phyloP scores from a whole-genome alignment of 176 grass and related monocot species.

The Leersia perrieri region DNA sequence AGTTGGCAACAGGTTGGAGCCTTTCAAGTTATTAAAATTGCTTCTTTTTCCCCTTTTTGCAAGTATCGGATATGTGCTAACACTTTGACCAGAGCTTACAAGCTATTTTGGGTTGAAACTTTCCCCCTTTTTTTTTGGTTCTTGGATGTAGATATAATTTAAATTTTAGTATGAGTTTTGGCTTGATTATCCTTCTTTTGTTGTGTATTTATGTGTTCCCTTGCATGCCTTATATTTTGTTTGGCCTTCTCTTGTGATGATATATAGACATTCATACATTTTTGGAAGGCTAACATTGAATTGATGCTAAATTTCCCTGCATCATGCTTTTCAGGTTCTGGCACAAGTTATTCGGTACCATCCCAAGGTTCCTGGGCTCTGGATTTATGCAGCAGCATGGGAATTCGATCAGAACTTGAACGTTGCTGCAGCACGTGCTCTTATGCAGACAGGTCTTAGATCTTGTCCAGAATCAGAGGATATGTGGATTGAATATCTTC shows the following conservation, averaged over 20 bases:
- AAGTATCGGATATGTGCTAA: neutral
- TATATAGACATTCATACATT: neutral
- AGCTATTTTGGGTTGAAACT: neutral
- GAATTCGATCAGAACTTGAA: conserved; percentile 99
- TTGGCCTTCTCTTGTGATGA: neutral
- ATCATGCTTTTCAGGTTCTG: conserved; percentile 45
- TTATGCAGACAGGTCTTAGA: conserved; percentile 93
- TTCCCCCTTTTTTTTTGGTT: neutral
- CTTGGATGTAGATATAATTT: neutral
- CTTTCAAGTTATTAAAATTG: neutral
- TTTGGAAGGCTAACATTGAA: neutral
- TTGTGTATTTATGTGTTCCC: neutral
- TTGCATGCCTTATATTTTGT: neutral
- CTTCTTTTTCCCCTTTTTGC: neutral
- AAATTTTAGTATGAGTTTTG: neutral
- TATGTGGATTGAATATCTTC: conserved; percentile 93
- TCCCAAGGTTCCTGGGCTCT: conserved; percentile 87
- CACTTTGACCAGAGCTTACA: neutral
- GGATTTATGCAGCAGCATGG: conserved; percentile 95
- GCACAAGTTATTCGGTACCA: conserved; percentile 84
- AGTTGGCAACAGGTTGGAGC: neutral
- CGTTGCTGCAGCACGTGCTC: conserved; percentile 75
- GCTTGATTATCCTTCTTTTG: neutral
- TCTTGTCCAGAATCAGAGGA: conserved; percentile 81
- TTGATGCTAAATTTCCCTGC: neutral